Evolutionary conservation across 371 early-diverging fungal genomes (phyloP), one percentile per base, ranked within the genome.

Genomic region (Pancytospora philotis): DNA sequence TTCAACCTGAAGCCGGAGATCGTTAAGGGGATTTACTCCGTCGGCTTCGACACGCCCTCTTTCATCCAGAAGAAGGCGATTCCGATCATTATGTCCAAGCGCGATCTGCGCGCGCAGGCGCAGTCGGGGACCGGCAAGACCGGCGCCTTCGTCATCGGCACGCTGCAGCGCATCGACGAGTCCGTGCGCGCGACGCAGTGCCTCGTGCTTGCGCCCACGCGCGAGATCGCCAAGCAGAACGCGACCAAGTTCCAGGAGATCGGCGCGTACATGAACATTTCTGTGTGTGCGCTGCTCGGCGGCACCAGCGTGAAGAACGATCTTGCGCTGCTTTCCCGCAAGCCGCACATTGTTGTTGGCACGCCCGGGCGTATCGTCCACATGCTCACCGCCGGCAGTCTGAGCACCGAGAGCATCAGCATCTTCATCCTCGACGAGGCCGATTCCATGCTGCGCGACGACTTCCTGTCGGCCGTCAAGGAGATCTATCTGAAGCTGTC

Each of bases 311-410:
- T 93, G 36, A 83, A 87, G 39, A 92, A 93, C 72, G 94, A 95
- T 82, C 89, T 89, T 70, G 84, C 85, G 50, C 86, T 86, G 71
- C 84, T 97, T 49, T 87, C 87, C 66, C 86, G 86, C 70, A 30
- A 28, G 6, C 84, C 85, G 58, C 96, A 96, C 75, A 86, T 97
- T 36, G 92, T 98, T 25, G 89, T 90, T 35, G 99, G 98, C 31
- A 98, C 99, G 45, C 99, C 99, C 0, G 99, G 99, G 49, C 87
- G 99, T 82, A 93, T 98, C 25, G 89, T 86, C 75, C 96, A 97
- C 80, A 92, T 97, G 95, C 92, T 96, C 69, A 85, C 89, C 73
- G 86, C 91, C 62, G 85, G 88, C 36, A 81, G 84, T 73, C 82
- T 97, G 61, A 86, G 88, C 56, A 88, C 93, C 28, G 84, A 86